These are phyloP conservation scores for Amyloporia xantha DNA, from an alignment of 768 basidiomycete genomes.

Conservation along the genomic window DNA sequence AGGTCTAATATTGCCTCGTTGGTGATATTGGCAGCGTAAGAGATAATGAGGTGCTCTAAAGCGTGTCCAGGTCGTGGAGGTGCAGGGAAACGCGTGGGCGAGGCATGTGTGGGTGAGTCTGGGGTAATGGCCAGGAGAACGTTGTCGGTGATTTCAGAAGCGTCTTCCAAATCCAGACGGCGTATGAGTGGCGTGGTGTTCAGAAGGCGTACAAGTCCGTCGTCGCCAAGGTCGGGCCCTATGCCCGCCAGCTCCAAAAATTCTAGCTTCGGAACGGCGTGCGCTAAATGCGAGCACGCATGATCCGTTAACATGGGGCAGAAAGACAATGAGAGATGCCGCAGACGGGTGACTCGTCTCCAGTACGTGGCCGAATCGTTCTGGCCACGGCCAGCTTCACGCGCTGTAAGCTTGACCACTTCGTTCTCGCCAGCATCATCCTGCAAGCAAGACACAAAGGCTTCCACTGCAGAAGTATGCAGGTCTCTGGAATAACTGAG, in stretches of 20 bases:
- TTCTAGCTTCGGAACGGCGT: conserved; percentile 65
- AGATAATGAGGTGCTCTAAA: conserved; percentile 67
- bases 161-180: conserved; percentile 83
- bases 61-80: conserved; percentile 51
- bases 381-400: conserved; percentile 58
- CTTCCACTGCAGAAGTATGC: conserved; percentile 71
- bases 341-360: conserved; percentile 59
- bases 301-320: conserved; percentile 69
- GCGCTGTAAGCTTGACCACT: conserved; percentile 48
- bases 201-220: conserved; percentile 68
- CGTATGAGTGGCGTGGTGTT: conserved; percentile 63
- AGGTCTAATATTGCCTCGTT: conserved; percentile 59
- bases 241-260: conserved; percentile 77
- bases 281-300: conserved; percentile 66
- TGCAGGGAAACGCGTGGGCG: conserved; percentile 12
- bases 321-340: conserved; percentile 67
- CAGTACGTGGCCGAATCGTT: conserved; percentile 42
- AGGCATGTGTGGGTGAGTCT: conserved; percentile 8
- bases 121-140: conserved; percentile 66
- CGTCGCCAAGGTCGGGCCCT: conserved; percentile 59
- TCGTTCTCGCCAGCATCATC: conserved; percentile 30
- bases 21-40: conserved; percentile 56
- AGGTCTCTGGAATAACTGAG: conserved; percentile 66
- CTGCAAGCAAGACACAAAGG: conserved; percentile 54
- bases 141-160: conserved; percentile 62